phyloP scores from a whole-genome alignment of 208 protist genomes.

The Trypanosoma lewisi region DNA sequence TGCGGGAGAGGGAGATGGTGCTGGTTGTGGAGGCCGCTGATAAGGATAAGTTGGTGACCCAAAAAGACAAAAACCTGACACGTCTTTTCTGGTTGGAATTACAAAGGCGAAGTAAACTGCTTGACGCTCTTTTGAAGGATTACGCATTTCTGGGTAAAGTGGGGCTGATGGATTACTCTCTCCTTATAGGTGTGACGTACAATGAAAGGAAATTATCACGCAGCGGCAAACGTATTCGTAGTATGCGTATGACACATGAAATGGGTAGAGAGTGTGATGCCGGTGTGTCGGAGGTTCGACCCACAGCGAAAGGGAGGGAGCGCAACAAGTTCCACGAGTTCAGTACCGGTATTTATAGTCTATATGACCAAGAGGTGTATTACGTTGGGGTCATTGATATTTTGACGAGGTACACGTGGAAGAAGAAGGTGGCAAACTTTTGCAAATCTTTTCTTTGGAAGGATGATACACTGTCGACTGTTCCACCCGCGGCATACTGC shows the following conservation, averaged over 20 bases:
- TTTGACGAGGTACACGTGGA: conserved; percentile 74
- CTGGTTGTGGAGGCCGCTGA: conserved; percentile 34
- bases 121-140: conserved; percentile 57
- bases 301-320: neutral
- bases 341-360: conserved; percentile 48
- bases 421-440: conserved; percentile 86
- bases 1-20: conserved; percentile 9
- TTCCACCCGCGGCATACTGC: conserved; percentile 62
- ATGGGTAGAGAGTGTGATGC: conserved; percentile 9
- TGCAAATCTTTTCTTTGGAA: conserved; percentile 86
- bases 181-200: conserved; percentile 82
- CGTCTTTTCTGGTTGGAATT: conserved; percentile 74
- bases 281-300: conserved; percentile 21
- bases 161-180: conserved; percentile 85
- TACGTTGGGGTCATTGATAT: conserved; percentile 90
- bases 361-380: conserved; percentile 76
- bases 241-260: conserved; percentile 39
- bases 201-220: conserved; percentile 51
- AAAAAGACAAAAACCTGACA: conserved; percentile 85
- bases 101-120: conserved; percentile 33
- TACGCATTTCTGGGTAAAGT: conserved; percentile 53
- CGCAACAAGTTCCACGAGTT: conserved; percentile 25
- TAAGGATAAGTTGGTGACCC: conserved; percentile 42
- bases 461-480: conserved; percentile 68
- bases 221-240: conserved; percentile 42